Evolutionary conservation across 768 basidiomycete genomes (phyloP), one percentile per base, ranked within the genome.

Genomic region (Floccularia luteovirens): DNA sequence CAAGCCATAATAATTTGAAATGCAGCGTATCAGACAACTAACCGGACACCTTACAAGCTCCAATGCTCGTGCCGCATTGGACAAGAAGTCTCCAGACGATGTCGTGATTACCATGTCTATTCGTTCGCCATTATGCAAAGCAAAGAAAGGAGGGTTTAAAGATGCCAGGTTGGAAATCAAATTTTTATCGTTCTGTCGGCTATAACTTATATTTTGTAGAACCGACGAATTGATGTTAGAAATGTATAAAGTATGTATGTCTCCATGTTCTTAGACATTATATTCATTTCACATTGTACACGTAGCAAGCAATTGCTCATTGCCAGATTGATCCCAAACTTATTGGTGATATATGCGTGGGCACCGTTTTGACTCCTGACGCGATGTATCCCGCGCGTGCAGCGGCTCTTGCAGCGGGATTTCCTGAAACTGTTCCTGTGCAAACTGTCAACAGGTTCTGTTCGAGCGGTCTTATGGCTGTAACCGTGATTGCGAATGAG

Each of bases 381-480:
- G 72, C 79, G 0, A 67, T 69, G 24, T 90, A 89, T 53, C 77
- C 77, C 43, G 84, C 85, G 12, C 73, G 88, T 30, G 65, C 77
- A 30, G 80, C 89, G 5, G 77, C 83, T 17, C 69, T 91, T 31
- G 80, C 85, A 3, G 89, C 89, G 11, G 89, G 89, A 7, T 77
- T 84, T 47, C 88, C 89, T 0, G 81, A 82, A n/a, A 69, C 67
- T 3, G 80, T 84, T 4, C 85, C 89, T 0, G 61, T 87, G 7
- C 79, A 89, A 53, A 70, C 68, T 19, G 62, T 90, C 49, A 90
- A 90, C 54, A 67, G 89, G 22, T 87, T 88, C 57, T 91, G 88
- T 53, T 86, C 86, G 2, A 83, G 79, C 43, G 88, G 87, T 19
- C 73, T 91, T n/a, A 87, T 90, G 82, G 84, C 89, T 10, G 69